Base-by-base conservation (phyloP, 1,139 yeast genomes). In the Blastobotrys elegans region DNA sequence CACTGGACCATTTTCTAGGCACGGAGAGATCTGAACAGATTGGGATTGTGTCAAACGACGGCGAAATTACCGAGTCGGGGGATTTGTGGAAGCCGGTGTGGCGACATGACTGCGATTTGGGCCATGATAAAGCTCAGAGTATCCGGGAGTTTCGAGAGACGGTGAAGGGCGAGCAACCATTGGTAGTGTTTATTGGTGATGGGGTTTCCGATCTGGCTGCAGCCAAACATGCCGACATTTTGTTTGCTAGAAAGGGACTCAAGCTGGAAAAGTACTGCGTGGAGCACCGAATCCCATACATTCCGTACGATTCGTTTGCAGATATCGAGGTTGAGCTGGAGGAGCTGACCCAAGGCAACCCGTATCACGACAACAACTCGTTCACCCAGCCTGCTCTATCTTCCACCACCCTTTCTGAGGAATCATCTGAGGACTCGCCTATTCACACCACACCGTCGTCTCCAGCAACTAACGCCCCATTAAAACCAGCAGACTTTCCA, bases 81-180 rank as follows among this genome's bases (percentile, higher is more conserved):
- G 59, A 70, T 14, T 54, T 62, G 40, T 81, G 87, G 87, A 76
- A 73, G 47, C 77, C 80, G 43, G 66, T 76, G 34, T 81, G 80
- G 74, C 72, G 74, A 55, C 82, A 81, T 62, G 82, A 80, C 53
- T 70, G 79, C 21, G 73, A 75, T 34, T 76, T 81, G 54, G 87
- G 87, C 50, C 86, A 81, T 61, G 84, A 81, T 62, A 81, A 81
- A 69, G 77, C 85, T 44, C 69, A 69, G 47, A 76, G 83, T 11
- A 49, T 49, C 31, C 24, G 37, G 21, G 51, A 49, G 29, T 46
- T 49, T 41, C 33, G 43, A 40, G 43, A 46, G 16, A 22, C 44
- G 10, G 44, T 43, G 7, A 36, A 62, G 43, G 39, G 48, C 39
- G 49, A 37, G 21, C 43, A 57, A 44, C 73, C 74, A 4, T 56